Conservation (phyloP, 2,329 filamentous ascomycete species). For the Ophiocordyceps unilateralis region DNA sequence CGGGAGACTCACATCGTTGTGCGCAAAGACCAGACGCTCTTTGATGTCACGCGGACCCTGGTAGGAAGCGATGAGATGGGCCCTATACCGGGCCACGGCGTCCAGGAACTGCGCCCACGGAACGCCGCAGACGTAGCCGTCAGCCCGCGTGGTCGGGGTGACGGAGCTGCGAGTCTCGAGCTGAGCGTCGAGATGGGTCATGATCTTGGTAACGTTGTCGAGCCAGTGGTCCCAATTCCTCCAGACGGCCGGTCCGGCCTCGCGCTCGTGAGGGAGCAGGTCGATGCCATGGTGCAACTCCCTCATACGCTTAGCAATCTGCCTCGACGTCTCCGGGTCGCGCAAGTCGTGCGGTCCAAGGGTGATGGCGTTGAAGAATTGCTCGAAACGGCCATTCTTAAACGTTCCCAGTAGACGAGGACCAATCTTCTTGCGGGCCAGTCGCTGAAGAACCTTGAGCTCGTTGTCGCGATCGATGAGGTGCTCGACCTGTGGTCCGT, state of each 20-base stretch:
- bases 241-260: conserved; percentile 69
- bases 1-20: conserved; percentile 63
- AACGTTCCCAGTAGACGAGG: conserved; percentile 85
- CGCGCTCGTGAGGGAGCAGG: conserved; percentile 58
- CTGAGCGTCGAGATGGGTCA: conserved; percentile 39
- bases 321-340: conserved; percentile 65
- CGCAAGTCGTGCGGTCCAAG: conserved; percentile 63
- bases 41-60: conserved; percentile 50
- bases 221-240: conserved; percentile 93
- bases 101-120: conserved; percentile 65
- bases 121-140: conserved; percentile 64
- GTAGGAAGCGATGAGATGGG: conserved; percentile 55
- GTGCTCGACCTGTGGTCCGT: conserved; percentile 88
- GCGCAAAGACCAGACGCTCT: conserved; percentile 75
- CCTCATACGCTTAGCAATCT: conserved; percentile 95
- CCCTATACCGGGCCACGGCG: conserved; percentile 60
- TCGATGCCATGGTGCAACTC: conserved; percentile 92
- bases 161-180: conserved; percentile 24
- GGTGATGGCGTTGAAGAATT: conserved; percentile 75
- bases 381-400: conserved; percentile 85
- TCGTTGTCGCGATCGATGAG: conserved; percentile 89
- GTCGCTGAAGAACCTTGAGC: conserved; percentile 65
- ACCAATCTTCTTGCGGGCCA: conserved; percentile 85
- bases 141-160: conserved; percentile 42
- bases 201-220: conserved; percentile 42